A percentile compares a stretch with the other conserved stretches of the same genome.
Evolutionary conservation across 371 early-diverging fungal species (phyloP).

Genomic region (Phascolomyces articulosus): DNA sequence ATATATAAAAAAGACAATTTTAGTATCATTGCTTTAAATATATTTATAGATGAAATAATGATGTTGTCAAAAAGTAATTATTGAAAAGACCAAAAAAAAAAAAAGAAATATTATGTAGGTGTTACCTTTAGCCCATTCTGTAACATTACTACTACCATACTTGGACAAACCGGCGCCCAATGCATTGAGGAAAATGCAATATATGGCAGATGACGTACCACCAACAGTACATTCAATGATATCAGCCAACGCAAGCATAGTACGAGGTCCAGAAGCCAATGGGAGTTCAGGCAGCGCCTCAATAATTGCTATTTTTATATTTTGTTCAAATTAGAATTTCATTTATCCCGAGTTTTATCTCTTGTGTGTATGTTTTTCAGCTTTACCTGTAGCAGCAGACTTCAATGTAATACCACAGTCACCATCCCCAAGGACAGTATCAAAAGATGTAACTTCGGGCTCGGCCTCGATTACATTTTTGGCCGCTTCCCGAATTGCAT

Average conservation of each 20-base stretch:
- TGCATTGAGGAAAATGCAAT: conserved; percentile 78
- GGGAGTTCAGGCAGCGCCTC: conserved; percentile 21
- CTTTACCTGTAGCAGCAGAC: conserved; percentile 64
- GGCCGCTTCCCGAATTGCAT: conserved; percentile 53
- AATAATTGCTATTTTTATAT: conserved; percentile 31
- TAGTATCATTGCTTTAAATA: too few relatives aligned
- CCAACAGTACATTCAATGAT: conserved; percentile 76
- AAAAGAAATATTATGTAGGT: neutral
- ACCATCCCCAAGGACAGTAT: conserved; percentile 81
- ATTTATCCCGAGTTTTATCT: too few relatives aligned
- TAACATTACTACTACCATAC: neutral
- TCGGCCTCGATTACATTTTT: conserved; percentile 65
- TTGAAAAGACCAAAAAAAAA: too few relatives aligned
- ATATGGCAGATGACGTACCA: conserved; percentile 79
- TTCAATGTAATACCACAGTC: conserved; percentile 81
- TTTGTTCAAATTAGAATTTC: too few relatives aligned
- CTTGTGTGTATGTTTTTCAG: too few relatives aligned
- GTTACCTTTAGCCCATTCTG: conserved; percentile 24
- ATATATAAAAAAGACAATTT: too few relatives aligned
- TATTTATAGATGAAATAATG: too few relatives aligned
- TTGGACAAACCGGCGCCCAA: conserved; percentile 51
- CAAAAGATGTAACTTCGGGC: conserved; percentile 70
- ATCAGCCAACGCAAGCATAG: conserved; percentile 53
- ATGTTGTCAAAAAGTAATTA: too few relatives aligned
- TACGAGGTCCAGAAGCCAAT: conserved; percentile 25